A percentile compares a stretch with the other conserved stretches of the same genome.
phyloP scores from a whole-genome alignment of 768 basidiomycete genomes.

The Terana coerulea region DNA sequence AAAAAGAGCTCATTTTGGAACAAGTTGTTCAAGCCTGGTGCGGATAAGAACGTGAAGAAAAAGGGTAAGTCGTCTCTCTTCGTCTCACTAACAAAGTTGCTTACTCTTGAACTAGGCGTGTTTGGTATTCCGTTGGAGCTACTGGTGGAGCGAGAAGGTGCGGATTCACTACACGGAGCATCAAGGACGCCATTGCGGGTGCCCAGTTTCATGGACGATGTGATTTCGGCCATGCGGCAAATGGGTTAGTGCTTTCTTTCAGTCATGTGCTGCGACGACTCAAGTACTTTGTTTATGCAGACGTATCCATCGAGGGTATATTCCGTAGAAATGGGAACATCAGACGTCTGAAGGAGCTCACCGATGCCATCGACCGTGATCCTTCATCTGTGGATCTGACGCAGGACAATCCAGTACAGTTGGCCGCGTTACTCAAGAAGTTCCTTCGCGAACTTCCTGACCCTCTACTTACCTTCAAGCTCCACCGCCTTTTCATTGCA shows the following conservation, averaged over 20 bases:
- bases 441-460: slow-evolving; percentile 96
- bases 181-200: slow-evolving; percentile 81
- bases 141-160: slow-evolving; percentile 89
- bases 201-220: slow-evolving; percentile 97
- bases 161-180: slow-evolving; percentile 91
- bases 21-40: slow-evolving; percentile 81
- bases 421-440: slow-evolving; percentile 95
- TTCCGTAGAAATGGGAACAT: slow-evolving; percentile 99
- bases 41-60: slow-evolving; percentile 87
- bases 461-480: slow-evolving; percentile 90
- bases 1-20: slow-evolving; percentile 97
- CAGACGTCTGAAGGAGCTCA: slow-evolving; percentile 83
- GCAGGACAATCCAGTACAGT: slow-evolving; percentile 93
- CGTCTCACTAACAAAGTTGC: not conserved
- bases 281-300: slow-evolving; percentile 39
- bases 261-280: not conserved
- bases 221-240: slow-evolving; percentile 96
- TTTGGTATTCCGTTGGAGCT: slow-evolving; percentile 93
- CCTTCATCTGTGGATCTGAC: slow-evolving; percentile 86
- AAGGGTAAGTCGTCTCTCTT: slow-evolving; percentile 49
- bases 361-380: slow-evolving; percentile 94
- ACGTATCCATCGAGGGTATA: slow-evolving; percentile 99
- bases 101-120: slow-evolving; percentile 54
- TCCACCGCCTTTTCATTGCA: slow-evolving; percentile 84
- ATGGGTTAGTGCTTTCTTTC: slow-evolving; percentile 68